Evolutionary conservation across 2,329 filamentous ascomycete genomes (phyloP).

Genomic region (Trichoderma asperellum): DNA sequence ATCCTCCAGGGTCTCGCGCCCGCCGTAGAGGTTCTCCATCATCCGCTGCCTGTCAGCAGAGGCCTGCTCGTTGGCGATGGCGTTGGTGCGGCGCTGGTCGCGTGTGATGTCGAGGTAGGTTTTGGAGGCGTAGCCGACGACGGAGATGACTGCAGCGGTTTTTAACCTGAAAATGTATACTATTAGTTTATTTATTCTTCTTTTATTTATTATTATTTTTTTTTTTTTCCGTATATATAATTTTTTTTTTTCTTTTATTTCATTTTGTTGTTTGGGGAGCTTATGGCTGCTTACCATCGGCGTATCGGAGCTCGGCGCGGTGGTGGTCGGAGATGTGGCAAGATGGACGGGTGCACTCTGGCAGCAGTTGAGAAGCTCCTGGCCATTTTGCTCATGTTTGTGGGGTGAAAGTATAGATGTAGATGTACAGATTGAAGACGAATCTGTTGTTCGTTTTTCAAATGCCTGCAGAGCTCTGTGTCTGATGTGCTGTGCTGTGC

Average conservation of each 20-base stretch:
- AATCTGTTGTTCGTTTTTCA: background rate
- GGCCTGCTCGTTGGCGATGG: constrained; percentile 41
- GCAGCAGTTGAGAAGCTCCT: constrained; percentile 42
- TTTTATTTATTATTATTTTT: background rate
- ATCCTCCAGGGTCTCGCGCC: constrained; percentile 52
- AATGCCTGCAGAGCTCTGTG: no score
- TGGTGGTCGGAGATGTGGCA: constrained; percentile 40
- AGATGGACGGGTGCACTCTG: constrained; percentile 41
- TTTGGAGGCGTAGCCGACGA: constrained; percentile 44
- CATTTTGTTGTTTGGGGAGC: background rate
- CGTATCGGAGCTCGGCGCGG: constrained; percentile 38
- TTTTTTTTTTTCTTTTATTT: background rate
- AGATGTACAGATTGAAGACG: background rate
- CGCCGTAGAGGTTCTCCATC: constrained; percentile 55
- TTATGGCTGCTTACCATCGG: constrained; percentile 37
- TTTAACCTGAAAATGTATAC: constrained; percentile 37
- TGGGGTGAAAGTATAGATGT: background rate
- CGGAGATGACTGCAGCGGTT: constrained; percentile 40
- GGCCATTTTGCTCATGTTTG: background rate
- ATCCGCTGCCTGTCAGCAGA: constrained; percentile 44
- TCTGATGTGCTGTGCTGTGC: no score
- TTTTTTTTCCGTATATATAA: background rate
- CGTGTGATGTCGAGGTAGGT: constrained; percentile 39
- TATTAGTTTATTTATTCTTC: background rate
- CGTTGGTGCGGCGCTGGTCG: constrained; percentile 37